Percentiles rank a stretch among this genome's conserved stretches.
phyloP scores from a whole-genome alignment of 805 yeast genomes.

The Wickerhamiella siamensis region DNA sequence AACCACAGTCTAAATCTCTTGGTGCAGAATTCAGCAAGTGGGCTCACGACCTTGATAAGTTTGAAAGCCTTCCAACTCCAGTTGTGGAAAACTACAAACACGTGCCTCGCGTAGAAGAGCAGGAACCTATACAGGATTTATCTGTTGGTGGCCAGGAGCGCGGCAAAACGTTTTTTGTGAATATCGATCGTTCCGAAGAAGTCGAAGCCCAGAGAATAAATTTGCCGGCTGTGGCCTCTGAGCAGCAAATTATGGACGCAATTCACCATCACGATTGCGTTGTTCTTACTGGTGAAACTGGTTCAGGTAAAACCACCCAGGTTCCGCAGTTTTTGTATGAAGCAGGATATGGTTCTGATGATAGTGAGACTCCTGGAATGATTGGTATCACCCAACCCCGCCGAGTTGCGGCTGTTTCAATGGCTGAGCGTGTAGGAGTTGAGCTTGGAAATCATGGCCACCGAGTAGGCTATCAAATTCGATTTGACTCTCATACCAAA shows the following conservation, averaged over 20 bases:
- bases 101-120: conserved; percentile 55
- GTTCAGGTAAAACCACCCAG: conserved; percentile 97
- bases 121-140: conserved; percentile 40
- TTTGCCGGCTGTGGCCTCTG: conserved; percentile 82
- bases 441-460: conserved; percentile 62
- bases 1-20: conserved; percentile 28
- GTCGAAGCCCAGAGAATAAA: conserved; percentile 55
- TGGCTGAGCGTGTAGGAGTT: conserved; percentile 67
- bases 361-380: conserved; percentile 69
- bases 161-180: conserved; percentile 44
- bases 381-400: conserved; percentile 92
- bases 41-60: conserved; percentile 68
- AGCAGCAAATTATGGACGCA: conserved; percentile 90
- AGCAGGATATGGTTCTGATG: conserved; percentile 66
- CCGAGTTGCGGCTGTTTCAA: conserved; percentile 75
- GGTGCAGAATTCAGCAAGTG: conserved; percentile 70
- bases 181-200: conserved; percentile 48
- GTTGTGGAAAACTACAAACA: conserved; percentile 35
- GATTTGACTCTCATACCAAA: conserved; percentile 67
- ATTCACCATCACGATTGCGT: conserved; percentile 82
- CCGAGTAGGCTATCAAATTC: conserved; percentile 71
- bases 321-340: conserved; percentile 93
- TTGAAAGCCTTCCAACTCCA: conserved; percentile 45
- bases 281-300: conserved; percentile 93
- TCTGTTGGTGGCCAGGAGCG: conserved; percentile 17